Evolutionary conservation across 2,329 filamentous ascomycete genomes (phyloP), one percentile per base, ranked within the genome.

Genomic region (Allantophomopsis lycopodina): DNA sequence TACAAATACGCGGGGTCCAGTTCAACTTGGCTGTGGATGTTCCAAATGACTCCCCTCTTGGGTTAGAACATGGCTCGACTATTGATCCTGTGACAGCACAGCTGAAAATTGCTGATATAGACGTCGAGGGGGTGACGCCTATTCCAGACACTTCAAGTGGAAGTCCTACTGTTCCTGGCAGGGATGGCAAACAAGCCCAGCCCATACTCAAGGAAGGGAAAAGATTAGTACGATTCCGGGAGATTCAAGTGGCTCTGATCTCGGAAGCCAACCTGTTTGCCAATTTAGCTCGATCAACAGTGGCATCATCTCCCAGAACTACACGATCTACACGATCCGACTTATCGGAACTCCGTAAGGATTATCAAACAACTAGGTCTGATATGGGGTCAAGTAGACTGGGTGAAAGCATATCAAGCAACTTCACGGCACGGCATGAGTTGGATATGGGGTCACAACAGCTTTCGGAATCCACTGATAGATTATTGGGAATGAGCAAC

Each of bases 231-330:
- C 69, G 66, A 13, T 60, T 84, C n/a, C 68, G 71, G 13, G 71
- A 71, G 38, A 71, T 85, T 23, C 69, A 72, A 16, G 79, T 76
- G 12, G 72, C 70, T 46, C 56, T 84, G 20, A 75, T 83, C 32
- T 79, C 78, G 3, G 78, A 84, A 48, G 73, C 76, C 14, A 76
- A 74, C 36, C 68, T 76, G 32, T 82, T 83, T 42, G 72, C 76
- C 4, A 67, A 66, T 8, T 56, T 80, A 32, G 69, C 70, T 10
- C 67, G 66, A 33, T 72, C 73, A 4, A 69, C 75, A 2, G 71
- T 73, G 2, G 60, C 73, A 47, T 68, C 69, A 5, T 79, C 76
- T 2, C 76, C 79, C 2, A 58, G 62, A 5, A 63, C 66, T 42
- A 64, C 65, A 4, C 61, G 60, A 37, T 73, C 71, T 6, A 48